These are phyloP conservation scores for Emericellopsis terricola DNA, from an alignment of 495 filamentous ascomycete species.

Conservation along the genomic window DNA sequence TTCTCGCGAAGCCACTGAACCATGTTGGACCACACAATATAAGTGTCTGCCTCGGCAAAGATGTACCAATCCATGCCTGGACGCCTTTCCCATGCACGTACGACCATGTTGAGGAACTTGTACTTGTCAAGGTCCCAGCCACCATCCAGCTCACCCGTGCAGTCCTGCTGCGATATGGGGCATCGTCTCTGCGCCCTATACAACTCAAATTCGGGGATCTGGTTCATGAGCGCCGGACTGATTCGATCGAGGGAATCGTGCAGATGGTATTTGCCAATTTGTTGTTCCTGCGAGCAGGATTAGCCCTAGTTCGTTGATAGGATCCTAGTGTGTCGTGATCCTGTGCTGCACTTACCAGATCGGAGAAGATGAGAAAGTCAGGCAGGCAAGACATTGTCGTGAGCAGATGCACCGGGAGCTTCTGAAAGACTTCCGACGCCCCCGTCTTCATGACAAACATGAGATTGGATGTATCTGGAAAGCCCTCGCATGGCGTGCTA, in stretches of 20 bases:
- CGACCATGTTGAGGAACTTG: slow-evolving; percentile 27
- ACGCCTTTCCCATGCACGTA: slow-evolving; percentile 21
- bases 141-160: slow-evolving; percentile 14
- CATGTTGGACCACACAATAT: slow-evolving; percentile 43
- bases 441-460: slow-evolving; percentile 38
- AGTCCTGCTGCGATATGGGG: slow-evolving; percentile 19
- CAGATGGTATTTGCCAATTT: slow-evolving; percentile 26
- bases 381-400: slow-evolving; percentile 31
- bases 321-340: not conserved
- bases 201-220: slow-evolving; percentile 33
- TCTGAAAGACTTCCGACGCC: slow-evolving; percentile 31
- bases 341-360: slow-evolving; percentile 12
- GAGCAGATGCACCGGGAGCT: slow-evolving; percentile 35
- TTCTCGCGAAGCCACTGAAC: slow-evolving; percentile 31
- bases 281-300: slow-evolving; percentile 14
- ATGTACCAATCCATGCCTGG: slow-evolving; percentile 45
- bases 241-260: slow-evolving; percentile 34
- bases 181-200: slow-evolving; percentile 31
- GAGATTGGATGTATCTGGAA: slow-evolving; percentile 19
- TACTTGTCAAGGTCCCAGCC: slow-evolving; percentile 34
- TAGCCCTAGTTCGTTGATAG: not conserved
- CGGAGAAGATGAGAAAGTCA: slow-evolving; percentile 40
- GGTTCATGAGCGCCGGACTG: slow-evolving; percentile 10
- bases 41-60: slow-evolving; percentile 54
- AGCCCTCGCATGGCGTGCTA: slow-evolving; percentile 11